Evolutionary conservation across 2,329 filamentous ascomycete genomes (phyloP).

Genomic region (Penicillium sp.): DNA sequence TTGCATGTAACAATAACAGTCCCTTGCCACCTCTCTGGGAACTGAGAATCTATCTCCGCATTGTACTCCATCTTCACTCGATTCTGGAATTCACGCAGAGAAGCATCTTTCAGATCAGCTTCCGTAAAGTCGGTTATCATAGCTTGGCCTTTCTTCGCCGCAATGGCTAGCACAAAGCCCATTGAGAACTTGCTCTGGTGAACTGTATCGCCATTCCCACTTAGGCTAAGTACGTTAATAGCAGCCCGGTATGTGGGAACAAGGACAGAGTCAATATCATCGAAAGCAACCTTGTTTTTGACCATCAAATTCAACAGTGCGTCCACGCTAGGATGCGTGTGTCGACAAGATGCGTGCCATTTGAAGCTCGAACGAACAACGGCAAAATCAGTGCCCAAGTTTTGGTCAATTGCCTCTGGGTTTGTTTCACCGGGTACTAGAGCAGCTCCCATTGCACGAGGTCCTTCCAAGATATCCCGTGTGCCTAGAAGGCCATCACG

Average conservation of each 20-base stretch:
- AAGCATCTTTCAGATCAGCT: conserved; percentile 22
- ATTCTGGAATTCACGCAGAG: conserved; percentile 27
- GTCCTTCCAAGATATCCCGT: conserved; percentile 30
- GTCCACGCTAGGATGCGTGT: conserved; percentile 34
- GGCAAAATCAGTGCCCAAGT: conserved; percentile 27
- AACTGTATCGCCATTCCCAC: conserved; percentile 30
- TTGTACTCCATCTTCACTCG: conserved; percentile 29
- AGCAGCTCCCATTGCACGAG: conserved; percentile 27
- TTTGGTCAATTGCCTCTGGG: conserved; percentile 24
- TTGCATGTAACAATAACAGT: conserved; percentile 28
- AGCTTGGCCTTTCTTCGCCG: conserved; percentile 33
- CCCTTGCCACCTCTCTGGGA: conserved; percentile 30
- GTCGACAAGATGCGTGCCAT: conserved; percentile 35
- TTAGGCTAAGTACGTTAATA: conserved; percentile 30
- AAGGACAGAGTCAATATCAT: conserved; percentile 30
- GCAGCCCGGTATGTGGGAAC: conserved; percentile 32
- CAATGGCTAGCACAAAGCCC: conserved; percentile 34
- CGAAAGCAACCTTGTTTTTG: conserved; percentile 24
- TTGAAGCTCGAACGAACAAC: conserved; percentile 34
- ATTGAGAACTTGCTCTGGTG: conserved; percentile 38
- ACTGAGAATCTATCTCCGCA: conserved; percentile 26
- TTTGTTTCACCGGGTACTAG: conserved; percentile 22
- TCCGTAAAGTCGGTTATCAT: conserved; percentile 34
- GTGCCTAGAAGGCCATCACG: conserved; percentile 28
- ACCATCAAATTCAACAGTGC: conserved; percentile 29